These are phyloP conservation scores for Myriangium duriaei DNA, from an alignment of 2,329 filamentous ascomycete species.

Conservation along the genomic window DNA sequence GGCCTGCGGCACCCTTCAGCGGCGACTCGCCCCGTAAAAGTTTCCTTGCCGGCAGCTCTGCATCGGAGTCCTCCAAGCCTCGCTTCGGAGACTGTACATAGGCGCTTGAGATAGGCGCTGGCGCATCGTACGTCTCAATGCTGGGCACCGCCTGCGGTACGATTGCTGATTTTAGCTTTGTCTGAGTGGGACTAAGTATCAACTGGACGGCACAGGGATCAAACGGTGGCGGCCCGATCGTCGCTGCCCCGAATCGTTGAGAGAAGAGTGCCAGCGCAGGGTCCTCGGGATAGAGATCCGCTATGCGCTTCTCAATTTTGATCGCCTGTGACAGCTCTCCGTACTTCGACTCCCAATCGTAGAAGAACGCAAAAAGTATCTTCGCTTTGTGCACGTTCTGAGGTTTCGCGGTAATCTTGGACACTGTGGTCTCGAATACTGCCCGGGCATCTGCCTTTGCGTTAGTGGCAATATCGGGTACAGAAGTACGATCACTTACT, in stretches of 20 bases:
- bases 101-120: conserved; percentile 14
- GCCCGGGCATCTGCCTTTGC: conserved; percentile 64
- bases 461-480: conserved; percentile 10
- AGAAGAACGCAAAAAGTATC: conserved; percentile 79
- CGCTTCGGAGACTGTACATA: conserved; percentile 33
- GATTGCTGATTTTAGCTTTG: conserved; percentile 35
- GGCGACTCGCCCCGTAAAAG: conserved; percentile 82
- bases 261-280: conserved; percentile 63
- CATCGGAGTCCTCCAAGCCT: conserved; percentile 50
- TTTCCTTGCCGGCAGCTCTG: conserved; percentile 67
- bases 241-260: conserved; percentile 52
- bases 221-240: conserved; percentile 44
- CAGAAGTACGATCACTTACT: conserved; percentile 46
- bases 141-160: conserved; percentile 6
- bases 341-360: conserved; percentile 88
- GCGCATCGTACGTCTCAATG: conserved; percentile 9
- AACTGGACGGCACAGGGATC: conserved; percentile 71
- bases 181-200: conserved; percentile 75
- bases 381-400: conserved; percentile 66
- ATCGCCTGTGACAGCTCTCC: conserved; percentile 84
- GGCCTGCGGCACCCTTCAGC: conserved; percentile 77
- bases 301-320: conserved; percentile 86
- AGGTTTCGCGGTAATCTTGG: conserved; percentile 64
- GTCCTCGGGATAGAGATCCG: conserved; percentile 83
- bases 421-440: conserved; percentile 90